Evolutionary conservation across 2,329 filamentous ascomycete genomes (phyloP).

Genomic region (Beauveria australis): DNA sequence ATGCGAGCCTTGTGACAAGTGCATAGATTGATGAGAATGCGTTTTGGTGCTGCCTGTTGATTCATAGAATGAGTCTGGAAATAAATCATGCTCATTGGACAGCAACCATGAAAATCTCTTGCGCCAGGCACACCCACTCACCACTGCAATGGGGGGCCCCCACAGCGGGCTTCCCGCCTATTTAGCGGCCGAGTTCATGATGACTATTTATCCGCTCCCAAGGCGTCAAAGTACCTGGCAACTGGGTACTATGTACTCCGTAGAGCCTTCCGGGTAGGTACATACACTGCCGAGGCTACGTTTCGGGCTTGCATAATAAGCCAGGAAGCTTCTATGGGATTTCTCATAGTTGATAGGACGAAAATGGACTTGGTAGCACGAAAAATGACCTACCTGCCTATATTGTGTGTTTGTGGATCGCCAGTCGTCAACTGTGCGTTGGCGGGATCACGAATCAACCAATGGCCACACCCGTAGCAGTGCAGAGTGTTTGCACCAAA

Average conservation of each 20-base stretch:
- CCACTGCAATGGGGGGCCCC: not conserved
- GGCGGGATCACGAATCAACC: not conserved
- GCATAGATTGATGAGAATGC: too few relatives aligned
- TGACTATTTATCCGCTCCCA: not conserved
- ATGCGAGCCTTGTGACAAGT: too few relatives aligned
- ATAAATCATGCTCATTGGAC: too few relatives aligned
- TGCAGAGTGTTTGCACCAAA: not conserved
- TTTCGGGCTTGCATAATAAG: not conserved
- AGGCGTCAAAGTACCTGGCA: not conserved
- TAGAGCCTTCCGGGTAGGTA: not conserved
- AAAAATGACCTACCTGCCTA: not conserved
- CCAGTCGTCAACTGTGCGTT: not conserved
- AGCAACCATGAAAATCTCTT: too few relatives aligned
- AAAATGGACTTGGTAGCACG: not conserved
- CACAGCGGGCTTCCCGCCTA: constrained; percentile 4
- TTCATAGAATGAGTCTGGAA: too few relatives aligned
- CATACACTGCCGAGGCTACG: too few relatives aligned
- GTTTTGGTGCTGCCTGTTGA: too few relatives aligned
- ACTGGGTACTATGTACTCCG: not conserved
- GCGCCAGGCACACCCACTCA: not conserved
- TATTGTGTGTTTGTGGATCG: not conserved
- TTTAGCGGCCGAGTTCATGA: not conserved
- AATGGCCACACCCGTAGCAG: not conserved
- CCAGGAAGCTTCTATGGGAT: not conserved
- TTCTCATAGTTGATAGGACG: not conserved